phyloP scores from a whole-genome alignment of 225 moss, liverwort and hornwort genomes.

The Physcomitrium patens region DNA sequence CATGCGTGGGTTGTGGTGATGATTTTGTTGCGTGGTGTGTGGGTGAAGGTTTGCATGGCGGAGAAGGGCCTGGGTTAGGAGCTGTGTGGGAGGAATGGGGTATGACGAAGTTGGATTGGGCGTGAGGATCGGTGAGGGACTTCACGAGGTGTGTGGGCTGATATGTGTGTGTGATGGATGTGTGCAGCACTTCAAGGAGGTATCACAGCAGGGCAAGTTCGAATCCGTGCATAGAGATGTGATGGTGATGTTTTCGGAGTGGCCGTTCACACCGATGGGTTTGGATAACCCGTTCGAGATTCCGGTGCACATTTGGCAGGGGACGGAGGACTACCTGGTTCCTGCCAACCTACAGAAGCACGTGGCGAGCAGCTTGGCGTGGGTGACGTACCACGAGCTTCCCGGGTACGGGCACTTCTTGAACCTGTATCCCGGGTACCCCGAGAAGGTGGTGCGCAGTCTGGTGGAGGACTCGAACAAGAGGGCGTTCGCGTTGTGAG shows the following conservation, averaged over 20 bases:
- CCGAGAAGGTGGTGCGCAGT: slow-evolving; percentile 65
- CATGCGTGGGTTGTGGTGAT: neutral
- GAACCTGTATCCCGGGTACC: slow-evolving; percentile 50
- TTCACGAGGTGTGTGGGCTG: slow-evolving; percentile 12
- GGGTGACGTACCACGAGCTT: slow-evolving; percentile 87
- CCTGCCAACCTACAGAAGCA: slow-evolving; percentile 71
- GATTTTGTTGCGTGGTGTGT: too few relatives aligned
- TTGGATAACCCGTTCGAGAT: slow-evolving; percentile 79
- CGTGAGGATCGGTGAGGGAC: neutral
- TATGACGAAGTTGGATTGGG: neutral
- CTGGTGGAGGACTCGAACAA: slow-evolving; percentile 50
- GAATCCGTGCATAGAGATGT: slow-evolving; percentile 78
- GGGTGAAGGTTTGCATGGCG: too few relatives aligned
- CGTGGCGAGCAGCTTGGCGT: slow-evolving; percentile 64
- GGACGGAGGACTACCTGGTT: slow-evolving; percentile 67
- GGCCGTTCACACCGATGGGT: slow-evolving; percentile 78
- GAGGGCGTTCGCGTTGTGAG: slow-evolving; percentile 45
- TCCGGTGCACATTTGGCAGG: slow-evolving; percentile 88
- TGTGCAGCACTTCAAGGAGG: slow-evolving; percentile 69
- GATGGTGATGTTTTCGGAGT: slow-evolving; percentile 74
- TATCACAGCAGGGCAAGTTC: slow-evolving; percentile 73
- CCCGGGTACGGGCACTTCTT: slow-evolving; percentile 73
- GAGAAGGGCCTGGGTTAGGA: too few relatives aligned
- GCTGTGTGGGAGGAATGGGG: too few relatives aligned
- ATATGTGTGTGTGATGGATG: slow-evolving; percentile 2